phyloP scores from a whole-genome alignment of 306 rosid species.

The Vicia villosa region DNA sequence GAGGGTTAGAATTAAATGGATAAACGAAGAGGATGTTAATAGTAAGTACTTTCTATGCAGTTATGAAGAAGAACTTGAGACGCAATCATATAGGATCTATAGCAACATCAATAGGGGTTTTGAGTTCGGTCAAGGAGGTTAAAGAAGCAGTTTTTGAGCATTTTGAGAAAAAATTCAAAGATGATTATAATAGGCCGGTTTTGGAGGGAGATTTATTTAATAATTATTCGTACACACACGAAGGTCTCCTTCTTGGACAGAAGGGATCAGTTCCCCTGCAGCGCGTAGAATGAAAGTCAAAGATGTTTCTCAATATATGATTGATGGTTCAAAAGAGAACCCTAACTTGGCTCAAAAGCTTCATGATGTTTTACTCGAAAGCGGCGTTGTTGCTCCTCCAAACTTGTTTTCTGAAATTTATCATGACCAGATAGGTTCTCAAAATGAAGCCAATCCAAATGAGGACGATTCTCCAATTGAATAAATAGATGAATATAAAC shows the following conservation, averaged over 20 bases:
- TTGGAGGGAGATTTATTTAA: too few relatives aligned
- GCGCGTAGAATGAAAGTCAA: constrained; percentile 84
- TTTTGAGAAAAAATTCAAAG: too few relatives aligned
- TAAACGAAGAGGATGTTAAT: too few relatives aligned
- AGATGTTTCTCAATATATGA: constrained; percentile 96
- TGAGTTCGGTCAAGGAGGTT: too few relatives aligned
- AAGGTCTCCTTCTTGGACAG: constrained; percentile 98
- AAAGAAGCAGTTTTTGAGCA: too few relatives aligned
- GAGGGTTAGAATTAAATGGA: too few relatives aligned
- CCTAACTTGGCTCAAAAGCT: constrained; percentile 95
- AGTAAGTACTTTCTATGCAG: too few relatives aligned
- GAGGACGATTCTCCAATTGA: constrained; percentile 51
- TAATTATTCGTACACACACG: constrained; percentile 62
- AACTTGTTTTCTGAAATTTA: constrained; percentile 85
- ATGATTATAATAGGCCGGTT: too few relatives aligned
- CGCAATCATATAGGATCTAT: too few relatives aligned
- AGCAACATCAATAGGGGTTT: too few relatives aligned
- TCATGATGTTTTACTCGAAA: constrained; percentile 87
- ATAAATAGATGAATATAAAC: constrained; percentile 52
- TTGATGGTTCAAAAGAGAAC: constrained; percentile 94
- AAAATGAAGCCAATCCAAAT: constrained; percentile 47
- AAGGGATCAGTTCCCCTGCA: constrained; percentile 95
- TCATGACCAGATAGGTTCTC: constrained; percentile 54
- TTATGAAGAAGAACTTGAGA: too few relatives aligned
- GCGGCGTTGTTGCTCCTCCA: constrained; percentile 96